A percentile compares a stretch with the other conserved stretches of the same genome.
Evolutionary conservation across 2,329 filamentous ascomycete genomes (phyloP).

Genomic region (Zymoseptoria pseudotritici): DNA sequence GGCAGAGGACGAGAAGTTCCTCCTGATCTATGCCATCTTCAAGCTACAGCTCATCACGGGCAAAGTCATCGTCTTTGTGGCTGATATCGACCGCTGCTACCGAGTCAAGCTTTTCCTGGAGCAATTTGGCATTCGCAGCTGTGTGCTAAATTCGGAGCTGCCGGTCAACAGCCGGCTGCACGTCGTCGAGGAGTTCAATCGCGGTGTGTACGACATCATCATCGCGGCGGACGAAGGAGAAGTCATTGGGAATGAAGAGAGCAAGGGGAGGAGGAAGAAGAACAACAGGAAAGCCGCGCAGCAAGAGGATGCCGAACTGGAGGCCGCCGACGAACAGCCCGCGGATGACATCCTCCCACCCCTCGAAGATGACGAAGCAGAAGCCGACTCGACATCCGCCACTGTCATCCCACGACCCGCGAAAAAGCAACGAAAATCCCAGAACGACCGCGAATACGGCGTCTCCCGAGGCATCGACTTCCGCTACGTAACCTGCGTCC

Average conservation of each 20-base stretch:
- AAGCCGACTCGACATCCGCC: conserved; percentile 24
- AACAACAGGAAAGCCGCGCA: conserved; percentile 27
- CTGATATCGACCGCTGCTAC: conserved; percentile 83
- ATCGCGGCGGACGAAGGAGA: conserved; percentile 93
- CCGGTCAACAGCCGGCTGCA: conserved; percentile 90
- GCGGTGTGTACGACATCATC: conserved; percentile 93
- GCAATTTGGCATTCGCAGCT: conserved; percentile 91
- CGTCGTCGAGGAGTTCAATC: conserved; percentile 95
- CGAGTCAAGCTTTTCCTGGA: conserved; percentile 90
- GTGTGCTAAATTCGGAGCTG: conserved; percentile 87
- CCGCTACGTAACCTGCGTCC: conserved; percentile 84
- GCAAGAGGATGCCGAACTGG: conserved; percentile 24
- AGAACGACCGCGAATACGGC: conserved; percentile 78
- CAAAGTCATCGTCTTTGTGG: conserved; percentile 79
- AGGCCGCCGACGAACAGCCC: conserved; percentile 4
- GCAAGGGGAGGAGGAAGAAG: conserved; percentile 25
- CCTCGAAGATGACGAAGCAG: conserved; percentile 25
- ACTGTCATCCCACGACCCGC: conserved; percentile 19
- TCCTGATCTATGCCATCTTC: conserved; percentile 88
- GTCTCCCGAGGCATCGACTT: conserved; percentile 97
- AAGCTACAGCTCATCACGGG: conserved; percentile 91
- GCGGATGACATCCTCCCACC: conserved; percentile 13
- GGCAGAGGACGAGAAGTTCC: conserved; percentile 94
- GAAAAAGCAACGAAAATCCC: conserved; percentile 60
- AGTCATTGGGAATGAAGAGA: conserved; percentile 60